A percentile compares a stretch with the other conserved stretches of the same genome.
Conservation (phyloP, 768 basidiomycete species). For the Russula sp. region DNA sequence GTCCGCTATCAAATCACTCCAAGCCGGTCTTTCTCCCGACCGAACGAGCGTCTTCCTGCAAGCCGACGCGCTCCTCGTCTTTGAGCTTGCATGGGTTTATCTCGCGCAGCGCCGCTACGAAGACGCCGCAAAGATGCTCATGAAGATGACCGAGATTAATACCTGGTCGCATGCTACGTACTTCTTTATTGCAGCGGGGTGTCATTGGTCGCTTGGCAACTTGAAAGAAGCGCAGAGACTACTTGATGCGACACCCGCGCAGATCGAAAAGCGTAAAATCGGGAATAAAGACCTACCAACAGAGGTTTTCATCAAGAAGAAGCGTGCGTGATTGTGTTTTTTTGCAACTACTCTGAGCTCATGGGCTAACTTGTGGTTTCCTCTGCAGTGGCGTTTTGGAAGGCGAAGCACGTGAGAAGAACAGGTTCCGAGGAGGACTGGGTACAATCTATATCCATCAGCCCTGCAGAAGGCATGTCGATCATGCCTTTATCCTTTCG, state of each 20-base stretch:
- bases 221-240: constrained; percentile 57
- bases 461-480: constrained; percentile 64
- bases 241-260: constrained; percentile 57
- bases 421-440: constrained; percentile 53
- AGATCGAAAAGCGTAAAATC: constrained; percentile 59
- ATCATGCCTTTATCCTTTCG: neutral
- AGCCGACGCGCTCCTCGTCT: constrained; percentile 68
- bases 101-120: constrained; percentile 60
- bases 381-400: constrained; percentile 65
- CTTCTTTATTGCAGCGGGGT: constrained; percentile 75
- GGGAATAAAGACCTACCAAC: constrained; percentile 70
- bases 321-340: constrained; percentile 46
- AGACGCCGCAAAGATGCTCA: constrained; percentile 65
- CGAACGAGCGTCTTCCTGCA: constrained; percentile 59
- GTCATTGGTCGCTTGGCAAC: constrained; percentile 57
- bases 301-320: constrained; percentile 75
- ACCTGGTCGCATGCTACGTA: constrained; percentile 78
- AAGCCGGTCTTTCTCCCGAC: constrained; percentile 54
- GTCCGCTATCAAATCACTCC: constrained; percentile 62
- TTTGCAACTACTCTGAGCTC: neutral
- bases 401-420: constrained; percentile 57
- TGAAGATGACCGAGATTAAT: constrained; percentile 63
- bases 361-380: neutral
- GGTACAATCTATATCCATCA: constrained; percentile 58
- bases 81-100: constrained; percentile 77